Base-by-base conservation (phyloP, 2,329 filamentous ascomycete species). In the Periconia macrospinosa region DNA sequence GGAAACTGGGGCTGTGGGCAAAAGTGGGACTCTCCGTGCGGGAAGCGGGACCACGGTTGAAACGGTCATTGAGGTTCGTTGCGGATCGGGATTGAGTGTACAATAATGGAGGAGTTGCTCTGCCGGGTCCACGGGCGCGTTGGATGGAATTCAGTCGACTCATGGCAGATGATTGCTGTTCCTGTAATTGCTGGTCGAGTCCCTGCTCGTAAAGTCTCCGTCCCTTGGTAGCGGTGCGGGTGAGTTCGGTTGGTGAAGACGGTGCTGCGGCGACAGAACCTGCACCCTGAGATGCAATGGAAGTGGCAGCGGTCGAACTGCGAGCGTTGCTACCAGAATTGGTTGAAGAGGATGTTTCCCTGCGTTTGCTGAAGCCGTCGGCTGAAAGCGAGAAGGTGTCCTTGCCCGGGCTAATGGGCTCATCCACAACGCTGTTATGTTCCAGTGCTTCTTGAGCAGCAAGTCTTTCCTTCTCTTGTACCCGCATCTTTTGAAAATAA, bases 271-370 rank as follows among this genome's bases (percentile, higher is more conserved):
- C 33, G 45, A 75, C 61, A 9, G 74, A 73, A 41, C 63, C 69
- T 13, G 71, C 68, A 5, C 73, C 72, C 58, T 93, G 90, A 0
- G 92, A 96, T n/a, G 87, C 85, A 47, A 95, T 79, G 0, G 93
- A 97, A 0, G 92, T 97, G 2, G 91, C 92, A 7, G 92, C 90
- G 1, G 92, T 96, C 0, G 93, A 97, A 51, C 85, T 87, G 27
- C 90, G 86, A 40, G 65, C 65, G 42, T 86, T 82, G 0, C 86
- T 88, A 6, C 79, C 82, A 0, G 91, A 94, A 7, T 86, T 88
- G 0, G 90, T 95, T 0, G 93, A 97, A 1, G 89, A 94, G n/a
- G 79, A 79, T 0, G 92, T 96, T 59, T 92, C 91, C 23, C 92
- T 83, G 60, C 93, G 90, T 56, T 83, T 84, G 63, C 88, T 88